Evolutionary conservation across 805 yeast genomes (phyloP), one percentile per base, ranked within the genome.

Genomic region (Barnettozyma populi): DNA sequence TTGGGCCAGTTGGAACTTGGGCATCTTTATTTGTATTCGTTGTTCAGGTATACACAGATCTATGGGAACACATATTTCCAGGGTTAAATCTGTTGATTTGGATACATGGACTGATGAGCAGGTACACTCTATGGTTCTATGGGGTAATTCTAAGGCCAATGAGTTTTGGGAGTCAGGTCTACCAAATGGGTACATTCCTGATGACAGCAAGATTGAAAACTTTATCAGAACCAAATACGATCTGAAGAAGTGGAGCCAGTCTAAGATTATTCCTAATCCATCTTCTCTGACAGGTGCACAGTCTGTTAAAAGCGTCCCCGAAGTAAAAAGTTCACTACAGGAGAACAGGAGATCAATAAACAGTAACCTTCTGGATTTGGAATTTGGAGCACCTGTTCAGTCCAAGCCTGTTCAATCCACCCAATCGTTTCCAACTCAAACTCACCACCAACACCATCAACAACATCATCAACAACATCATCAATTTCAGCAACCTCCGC

Each of bases 41-140:
- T 92, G 99, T 67, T 90, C 97, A 1, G 99, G 99, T 2, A 86
- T 92, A 52, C 99, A 92, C 64, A 75, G 98, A 62, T 80, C 92
- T 44, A 81, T 92, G 84, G 98, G 99, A 1, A 90, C 97, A 0
- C 99, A 92, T 67, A 89, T 92, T 41, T 84, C 95, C 25, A 77
- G 88, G 61, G 98, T 94, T 44, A 88, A 94, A 62, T 85, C 95
- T 6, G 95, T 92, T 35, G 98, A 94, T 68, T 74, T 92, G 59
- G 98, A 92, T 63, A 85, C 95, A 1, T 92, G 99, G 99, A 86
- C 94, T 6, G 96, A 90, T 57, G 96, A 86, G 60, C 97, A 94
- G 64, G 79, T 89, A 27, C 81, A 76, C 51, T 79, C 79, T 52
- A 82, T 94, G 85, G 81, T 88, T 27, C 71, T 77, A 56, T 87